Evolutionary conservation across 257 asterid species (phyloP), one percentile per base, ranked within the genome.

Genomic region (Nicotiana otophora): DNA sequence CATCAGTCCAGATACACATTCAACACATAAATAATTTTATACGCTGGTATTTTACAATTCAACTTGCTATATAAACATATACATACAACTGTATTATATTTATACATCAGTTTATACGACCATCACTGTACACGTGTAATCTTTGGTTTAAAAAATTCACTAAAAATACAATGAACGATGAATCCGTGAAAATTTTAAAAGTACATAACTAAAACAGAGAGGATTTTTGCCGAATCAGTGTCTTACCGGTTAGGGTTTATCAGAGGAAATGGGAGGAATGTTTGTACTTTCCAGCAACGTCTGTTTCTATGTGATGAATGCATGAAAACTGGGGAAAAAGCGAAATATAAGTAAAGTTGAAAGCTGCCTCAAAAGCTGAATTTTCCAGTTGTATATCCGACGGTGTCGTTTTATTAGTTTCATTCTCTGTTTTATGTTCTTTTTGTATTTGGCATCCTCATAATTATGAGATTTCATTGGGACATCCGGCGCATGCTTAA

Each of bases 241-340:
- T 7, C 9, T 51, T 75, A 75, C 80, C 42, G 17, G 19, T 75
- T 51, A 51, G 80, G 80, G 80, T 74, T 74, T 74, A 72, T 20
- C 2, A 15, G 62, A 46, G 61, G 20, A 20, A 72, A 46, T 12
- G 78, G 20, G 48, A 12, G 79, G 63, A 75, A 75, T 17, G 15
- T 23, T 48, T 12, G 63, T 74, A 74, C 62, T 48, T 74, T 72
- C 14, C 61, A 20, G 2, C 14, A 5, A 75, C 80, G 80, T 75
- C 80, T 75, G 80, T 51, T 51, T 51, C 26, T 26, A 26, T 75
- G 42, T 15, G 39, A 20, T 74, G 62, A 48, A 75, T 48, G 80
- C 80, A 51, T 51, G 80, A 75, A 75, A 75, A 75, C 63, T 75
- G 80, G 80, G 75, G 46, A 58, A 51, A 69, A 69, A 39, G 77